Evolutionary conservation across 495 filamentous ascomycete genomes (phyloP).

Genomic region (Penicillium antarcticum): DNA sequence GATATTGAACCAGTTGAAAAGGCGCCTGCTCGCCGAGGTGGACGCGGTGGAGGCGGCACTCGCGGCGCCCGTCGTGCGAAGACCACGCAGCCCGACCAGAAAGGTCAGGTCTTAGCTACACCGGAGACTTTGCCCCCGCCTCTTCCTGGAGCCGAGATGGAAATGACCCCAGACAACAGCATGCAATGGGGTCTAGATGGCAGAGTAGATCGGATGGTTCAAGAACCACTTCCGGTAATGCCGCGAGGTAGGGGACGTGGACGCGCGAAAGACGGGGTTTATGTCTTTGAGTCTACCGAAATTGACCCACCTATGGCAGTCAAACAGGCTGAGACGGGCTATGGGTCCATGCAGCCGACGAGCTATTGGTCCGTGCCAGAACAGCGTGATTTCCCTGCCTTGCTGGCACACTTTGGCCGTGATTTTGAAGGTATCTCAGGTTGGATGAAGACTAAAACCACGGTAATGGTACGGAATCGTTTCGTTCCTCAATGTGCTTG

Average conservation of each 20-base stretch:
- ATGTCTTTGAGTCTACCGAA: constrained; percentile 42
- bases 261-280: constrained; percentile 37
- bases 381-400: constrained; percentile 71
- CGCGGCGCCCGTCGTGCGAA: constrained; percentile 38
- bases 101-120: constrained; percentile 20
- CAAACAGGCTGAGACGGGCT: constrained; percentile 31
- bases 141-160: constrained; percentile 28
- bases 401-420: constrained; percentile 80
- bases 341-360: constrained; percentile 63
- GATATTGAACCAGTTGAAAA: constrained; percentile 58
- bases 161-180: constrained; percentile 28
- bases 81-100: constrained; percentile 30
- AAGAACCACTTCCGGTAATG: constrained; percentile 17
- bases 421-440: constrained; percentile 82
- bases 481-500: background rate
- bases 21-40: constrained; percentile 46
- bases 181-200: constrained; percentile 14
- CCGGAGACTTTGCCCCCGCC: constrained; percentile 18
- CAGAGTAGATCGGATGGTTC: constrained; percentile 25
- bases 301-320: constrained; percentile 28
- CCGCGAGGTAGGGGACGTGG: constrained; percentile 33
- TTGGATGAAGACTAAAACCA: constrained; percentile 88
- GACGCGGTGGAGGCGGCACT: constrained; percentile 34
- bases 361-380: constrained; percentile 99
- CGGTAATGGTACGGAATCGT: constrained; percentile 73